phyloP scores from a whole-genome alignment of 1,284 basidiomycete species.

The Pseudozyma flocculosa region DNA sequence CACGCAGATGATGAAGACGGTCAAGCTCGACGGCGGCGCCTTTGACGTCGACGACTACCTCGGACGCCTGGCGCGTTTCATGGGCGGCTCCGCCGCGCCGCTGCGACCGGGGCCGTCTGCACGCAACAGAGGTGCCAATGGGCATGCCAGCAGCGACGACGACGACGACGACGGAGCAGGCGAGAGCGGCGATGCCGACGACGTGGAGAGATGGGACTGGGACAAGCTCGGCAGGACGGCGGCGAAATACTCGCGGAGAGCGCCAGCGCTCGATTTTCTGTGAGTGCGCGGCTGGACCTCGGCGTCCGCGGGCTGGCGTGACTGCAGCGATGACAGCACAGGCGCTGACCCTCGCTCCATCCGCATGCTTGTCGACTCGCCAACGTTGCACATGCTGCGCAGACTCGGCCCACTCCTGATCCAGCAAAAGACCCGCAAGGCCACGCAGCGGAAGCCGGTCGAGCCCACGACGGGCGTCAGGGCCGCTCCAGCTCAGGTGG shows the following conservation, averaged over 20 bases:
- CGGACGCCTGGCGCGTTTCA: conserved; percentile 24
- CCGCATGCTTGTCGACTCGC: background rate
- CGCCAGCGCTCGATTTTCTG: conserved; percentile 46
- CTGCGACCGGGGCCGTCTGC: background rate
- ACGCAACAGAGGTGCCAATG: background rate
- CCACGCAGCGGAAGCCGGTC: conserved; percentile 1
- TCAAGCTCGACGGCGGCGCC: conserved; percentile 44
- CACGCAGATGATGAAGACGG: conserved; percentile 45
- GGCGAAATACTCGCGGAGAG: conserved; percentile 26
- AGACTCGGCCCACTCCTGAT: conserved; percentile 48
- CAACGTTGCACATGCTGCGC: background rate
- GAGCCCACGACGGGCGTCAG: conserved; percentile 16
- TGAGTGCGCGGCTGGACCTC: conserved; percentile 1
- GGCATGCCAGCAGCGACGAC: background rate
- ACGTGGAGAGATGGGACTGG: conserved; percentile 45
- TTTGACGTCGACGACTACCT: conserved; percentile 54
- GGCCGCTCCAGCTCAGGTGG: conserved; percentile 9
- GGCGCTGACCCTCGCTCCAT: background rate
- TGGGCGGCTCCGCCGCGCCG: conserved; percentile 33
- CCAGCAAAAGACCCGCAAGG: conserved; percentile 25
- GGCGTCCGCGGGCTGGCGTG: too few relatives aligned
- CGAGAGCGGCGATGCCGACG: conserved; percentile 20
- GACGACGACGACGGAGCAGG: conserved; percentile 13
- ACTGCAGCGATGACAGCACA: too few relatives aligned
- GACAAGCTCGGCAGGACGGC: conserved; percentile 34